These are phyloP conservation scores for Pseudogymnoascus sp. DNA, from an alignment of 2,329 filamentous ascomycete species.

Conservation along the genomic window DNA sequence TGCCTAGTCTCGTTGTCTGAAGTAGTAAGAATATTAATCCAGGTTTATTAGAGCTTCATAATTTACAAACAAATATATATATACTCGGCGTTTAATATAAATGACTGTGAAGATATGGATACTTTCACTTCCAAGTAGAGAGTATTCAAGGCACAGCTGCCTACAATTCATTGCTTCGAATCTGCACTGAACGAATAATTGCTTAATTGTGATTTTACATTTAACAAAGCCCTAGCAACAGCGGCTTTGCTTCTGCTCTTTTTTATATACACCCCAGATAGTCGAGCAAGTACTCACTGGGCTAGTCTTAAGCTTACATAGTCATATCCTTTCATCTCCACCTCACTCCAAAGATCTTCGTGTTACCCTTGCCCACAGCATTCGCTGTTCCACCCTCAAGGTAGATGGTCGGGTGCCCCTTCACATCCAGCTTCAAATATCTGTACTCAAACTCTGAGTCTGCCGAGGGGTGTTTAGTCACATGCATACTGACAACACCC, in stretches of 20 bases:
- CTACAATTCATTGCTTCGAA: background rate
- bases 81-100: background rate
- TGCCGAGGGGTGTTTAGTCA: conserved; percentile 58
- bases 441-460: conserved; percentile 76
- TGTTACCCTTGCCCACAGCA: conserved; percentile 24
- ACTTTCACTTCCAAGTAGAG: background rate
- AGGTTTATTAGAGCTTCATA: background rate
- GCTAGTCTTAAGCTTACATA: conserved; percentile 1
- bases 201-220: conserved; percentile 4
- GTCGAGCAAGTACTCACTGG: conserved; percentile 1
- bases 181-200: background rate
- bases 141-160: background rate
- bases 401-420: conserved; percentile 59
- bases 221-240: background rate
- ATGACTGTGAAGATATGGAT: background rate
- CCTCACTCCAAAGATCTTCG: conserved; percentile 27
- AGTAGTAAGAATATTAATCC: background rate
- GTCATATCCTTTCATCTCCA: conserved; percentile 10
- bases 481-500: conserved; percentile 70
- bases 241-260: conserved; percentile 1
- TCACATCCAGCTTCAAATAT: conserved; percentile 73
- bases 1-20: background rate
- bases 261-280: conserved; percentile 4
- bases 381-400: conserved; percentile 47
- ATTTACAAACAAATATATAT: background rate